phyloP scores from a whole-genome alignment of 2,329 filamentous ascomycete genomes.

The Hawksworthiomyces lignivorus region DNA sequence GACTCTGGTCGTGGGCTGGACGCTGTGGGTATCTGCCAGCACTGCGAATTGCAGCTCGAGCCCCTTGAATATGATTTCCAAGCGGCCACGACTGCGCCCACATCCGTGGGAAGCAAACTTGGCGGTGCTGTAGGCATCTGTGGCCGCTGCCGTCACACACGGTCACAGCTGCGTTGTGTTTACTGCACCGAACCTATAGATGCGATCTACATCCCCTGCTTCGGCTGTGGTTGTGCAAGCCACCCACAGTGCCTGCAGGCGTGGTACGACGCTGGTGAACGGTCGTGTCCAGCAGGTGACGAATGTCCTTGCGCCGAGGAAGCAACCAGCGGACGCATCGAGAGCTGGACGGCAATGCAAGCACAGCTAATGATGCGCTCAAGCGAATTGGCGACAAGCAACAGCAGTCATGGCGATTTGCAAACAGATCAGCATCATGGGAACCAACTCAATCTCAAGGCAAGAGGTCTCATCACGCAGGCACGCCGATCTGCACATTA shows the following conservation, averaged over 20 bases:
- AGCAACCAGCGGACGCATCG: slow-evolving; percentile 48
- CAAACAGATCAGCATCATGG: not conserved
- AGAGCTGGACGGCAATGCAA: slow-evolving; percentile 53
- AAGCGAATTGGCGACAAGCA: not conserved
- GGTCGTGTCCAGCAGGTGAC: slow-evolving; percentile 53
- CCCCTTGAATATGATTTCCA: slow-evolving; percentile 37
- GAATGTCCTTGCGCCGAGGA: slow-evolving; percentile 56
- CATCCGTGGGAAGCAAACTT: slow-evolving; percentile 9
- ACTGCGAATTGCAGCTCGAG: slow-evolving; percentile 56
- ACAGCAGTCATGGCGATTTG: no score
- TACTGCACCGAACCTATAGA: slow-evolving; percentile 55
- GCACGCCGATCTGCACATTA: slow-evolving; percentile 16
- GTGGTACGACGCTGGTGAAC: slow-evolving; percentile 51
- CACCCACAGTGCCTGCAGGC: slow-evolving; percentile 53
- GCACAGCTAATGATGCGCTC: slow-evolving; percentile 24
- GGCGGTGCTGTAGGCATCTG: slow-evolving; percentile 42
- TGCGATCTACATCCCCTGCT: slow-evolving; percentile 52
- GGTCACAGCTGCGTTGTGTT: slow-evolving; percentile 53
- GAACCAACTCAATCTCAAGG: not conserved
- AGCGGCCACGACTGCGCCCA: slow-evolving; percentile 19
- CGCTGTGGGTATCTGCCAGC: slow-evolving; percentile 53
- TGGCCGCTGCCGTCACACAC: slow-evolving; percentile 44
- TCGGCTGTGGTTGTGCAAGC: slow-evolving; percentile 54
- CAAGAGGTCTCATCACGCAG: slow-evolving; percentile 13
- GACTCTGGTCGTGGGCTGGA: slow-evolving; percentile 51